Evolutionary conservation across 208 protist genomes (phyloP), one percentile per base, ranked within the genome.

Genomic region (Leishmania turanica): DNA sequence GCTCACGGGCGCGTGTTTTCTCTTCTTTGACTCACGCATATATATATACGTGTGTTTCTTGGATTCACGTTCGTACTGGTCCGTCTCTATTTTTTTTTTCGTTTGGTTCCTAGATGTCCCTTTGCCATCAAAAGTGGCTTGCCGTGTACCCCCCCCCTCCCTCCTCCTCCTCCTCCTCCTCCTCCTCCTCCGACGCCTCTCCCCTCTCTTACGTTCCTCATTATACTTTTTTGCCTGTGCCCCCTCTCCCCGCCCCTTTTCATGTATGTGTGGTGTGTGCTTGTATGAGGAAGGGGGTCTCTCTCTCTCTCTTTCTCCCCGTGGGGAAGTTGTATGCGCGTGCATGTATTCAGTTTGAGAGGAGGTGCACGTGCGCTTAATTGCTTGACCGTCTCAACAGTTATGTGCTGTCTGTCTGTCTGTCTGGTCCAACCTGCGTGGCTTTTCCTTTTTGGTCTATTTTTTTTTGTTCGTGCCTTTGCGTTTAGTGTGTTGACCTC

Each of bases 31-130:
- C 27, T 24, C 40, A 21, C 73, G 42, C 65, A n/a, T 78, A 77
- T 56, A 71, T 77, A 49, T 78, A 45, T 60, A 34, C 73, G n/a
- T 53, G 17, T 49, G 45, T 49, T 47, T 66, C 27, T 9, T 34
- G 13, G 64, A 45, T 17, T 69, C 27, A 24, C 64, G 13, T 69
- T 69, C 64, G 27, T 17, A 31, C 17, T 42, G 15, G 47, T 47
- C 47, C 19, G n/a, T 42, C 6, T 75, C 34, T 0, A 15, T 31
- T 64, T 66, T 77, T 81, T 47, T 84, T 79, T 79, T 81, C 60
- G 68, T 76, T 68, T 24, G 40, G 24, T 75, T 21, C 75, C 58
- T 69, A 56, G 42, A 75, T 49, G 11, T 77, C 40, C 47, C 65
- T 37, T 45, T 58, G 3, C 8, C 34, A 19, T 76, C 31, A 34